These are phyloP conservation scores for Papiliotrema nemorosa DNA, from an alignment of 1,284 basidiomycete species.

Conservation along the genomic window DNA sequence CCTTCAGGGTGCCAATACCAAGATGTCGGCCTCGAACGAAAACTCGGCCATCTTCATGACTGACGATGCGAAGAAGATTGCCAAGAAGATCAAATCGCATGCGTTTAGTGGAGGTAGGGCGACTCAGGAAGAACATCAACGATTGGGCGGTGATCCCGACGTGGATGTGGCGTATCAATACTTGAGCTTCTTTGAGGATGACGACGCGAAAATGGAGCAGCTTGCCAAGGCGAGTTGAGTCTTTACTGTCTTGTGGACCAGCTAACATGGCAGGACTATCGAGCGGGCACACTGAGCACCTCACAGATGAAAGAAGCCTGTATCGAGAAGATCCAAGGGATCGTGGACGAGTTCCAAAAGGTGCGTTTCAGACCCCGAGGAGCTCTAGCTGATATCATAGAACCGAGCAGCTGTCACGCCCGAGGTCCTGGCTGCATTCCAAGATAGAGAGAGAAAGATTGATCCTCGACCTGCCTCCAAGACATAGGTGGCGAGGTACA, in stretches of 20 bases:
- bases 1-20: conserved; percentile 93
- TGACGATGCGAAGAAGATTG: conserved; percentile 88
- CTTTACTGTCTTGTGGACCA: neutral
- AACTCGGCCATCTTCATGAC: conserved; percentile 94
- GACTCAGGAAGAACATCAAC: conserved; percentile 88
- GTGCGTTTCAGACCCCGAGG: conserved; percentile 50
- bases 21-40: conserved; percentile 94
- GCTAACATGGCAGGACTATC: conserved; percentile 68
- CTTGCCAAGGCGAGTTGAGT: conserved; percentile 52
- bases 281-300: conserved; percentile 79
- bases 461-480: conserved; percentile 48
- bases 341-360: conserved; percentile 87
- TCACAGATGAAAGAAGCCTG: conserved; percentile 90
- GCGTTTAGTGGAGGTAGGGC: conserved; percentile 86
- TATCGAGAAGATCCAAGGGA: conserved; percentile 76
- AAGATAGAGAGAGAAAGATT: conserved; percentile 80
- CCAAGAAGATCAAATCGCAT: conserved; percentile 95
- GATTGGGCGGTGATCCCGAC: conserved; percentile 85
- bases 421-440: conserved; percentile 70
- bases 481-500: neutral
- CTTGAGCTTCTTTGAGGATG: conserved; percentile 92
- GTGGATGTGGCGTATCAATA: conserved; percentile 98
- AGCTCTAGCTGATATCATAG: conserved; percentile 49
- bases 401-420: conserved; percentile 77
- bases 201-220: conserved; percentile 77